Base-by-base conservation (phyloP, 768 basidiomycete genomes). In the Kwoniella dejecticola region DNA sequence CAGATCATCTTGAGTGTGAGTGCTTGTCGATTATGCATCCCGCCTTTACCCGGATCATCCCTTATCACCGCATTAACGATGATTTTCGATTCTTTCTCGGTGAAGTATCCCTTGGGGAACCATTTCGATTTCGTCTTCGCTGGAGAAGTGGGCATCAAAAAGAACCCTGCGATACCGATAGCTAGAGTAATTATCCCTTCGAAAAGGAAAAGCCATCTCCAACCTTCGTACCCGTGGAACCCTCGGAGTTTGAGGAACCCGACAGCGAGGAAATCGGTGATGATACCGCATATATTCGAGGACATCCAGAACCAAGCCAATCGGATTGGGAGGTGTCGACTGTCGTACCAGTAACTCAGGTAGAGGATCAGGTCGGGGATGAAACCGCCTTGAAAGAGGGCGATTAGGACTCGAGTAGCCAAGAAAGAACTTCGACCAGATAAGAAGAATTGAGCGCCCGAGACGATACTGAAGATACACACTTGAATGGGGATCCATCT, bases 221-320 rank as follows among this genome's bases (percentile, higher is more conserved):
- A 80, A 1, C 73, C 60, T 11, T 82, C 83, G 38, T 80, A 78
- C 0, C 86, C 87, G 17, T 70, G 74, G 8, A 85, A 78, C 19
- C 84, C 86, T 4, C 84, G 81, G 52, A 86, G 79, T 46, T 77
- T 76, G 21, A 88, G 79, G 19, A 88, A 84, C 3, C 86, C 87
- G 0, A 85, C 85, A 0, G 86, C 88, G 12, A 88, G 70, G 76
- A 89, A 88, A 3, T 85, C 84, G 52, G 83, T 82, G n/a, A 85
- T 62, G 53, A 89, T 59, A 24, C 40, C 57, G 27, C 66, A 24
- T 17, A 60, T 11, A 47, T 66, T 54, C 54, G 83, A 3, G 85
- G 84, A 27, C 84, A 81, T 65, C 87, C 86, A 89, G 81, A 88
- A 88, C 67, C 82, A 84, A 0, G 86, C 86, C 10, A 89, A 80